Base-by-base conservation (phyloP, 148 eudicot species). In the Silene uniflora region DNA sequence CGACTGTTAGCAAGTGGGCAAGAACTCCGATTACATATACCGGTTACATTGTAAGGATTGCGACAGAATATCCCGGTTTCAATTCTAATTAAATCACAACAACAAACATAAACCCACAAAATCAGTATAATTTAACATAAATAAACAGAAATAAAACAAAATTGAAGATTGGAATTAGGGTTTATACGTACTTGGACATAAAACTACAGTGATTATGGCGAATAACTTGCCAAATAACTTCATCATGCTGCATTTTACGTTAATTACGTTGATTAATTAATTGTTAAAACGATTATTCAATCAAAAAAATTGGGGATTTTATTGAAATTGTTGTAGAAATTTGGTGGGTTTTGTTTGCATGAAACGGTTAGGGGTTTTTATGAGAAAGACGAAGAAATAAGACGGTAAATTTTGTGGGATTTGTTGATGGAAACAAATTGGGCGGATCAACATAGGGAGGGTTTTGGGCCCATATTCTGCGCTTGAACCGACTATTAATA, bases 1-100 rank as follows among this genome's bases (percentile, higher is more conserved):
- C 99, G 92, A 78, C 97, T 95, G 72, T 95, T 95, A 42, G 99
- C 94, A 4, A 95, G 96, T 66, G 98, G 97, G 84, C 98, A 95
- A 7, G 98, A 95, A 85, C 98, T 95, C 79, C 98, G 93, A 73
- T 95, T 95, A 77, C 98, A 95, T 24, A 90, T 75, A 60, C 98
- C 98, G 42, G 98, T 95, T 58, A 92, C 92, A 70, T 95, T 92
- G 76, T 92, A 95, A 0, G 96, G 97, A 69, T 95, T 95, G n/a
- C 97, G 98, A 65, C 97, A 90, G 75, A 95, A 95, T 69, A 81
- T 90, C 39, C 93, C 93, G 19, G 96, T 92, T 39, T 88, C 89
- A 77, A 95, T 92, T 80, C 98, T 93, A 76, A 24, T 22, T 44
- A 8, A 73, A 23, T 2, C 35, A 42, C 72, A 75, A 73, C 17